These are phyloP conservation scores for Fragaria nilgerrensis DNA, from an alignment of 306 rosid species.

Conservation along the genomic window DNA sequence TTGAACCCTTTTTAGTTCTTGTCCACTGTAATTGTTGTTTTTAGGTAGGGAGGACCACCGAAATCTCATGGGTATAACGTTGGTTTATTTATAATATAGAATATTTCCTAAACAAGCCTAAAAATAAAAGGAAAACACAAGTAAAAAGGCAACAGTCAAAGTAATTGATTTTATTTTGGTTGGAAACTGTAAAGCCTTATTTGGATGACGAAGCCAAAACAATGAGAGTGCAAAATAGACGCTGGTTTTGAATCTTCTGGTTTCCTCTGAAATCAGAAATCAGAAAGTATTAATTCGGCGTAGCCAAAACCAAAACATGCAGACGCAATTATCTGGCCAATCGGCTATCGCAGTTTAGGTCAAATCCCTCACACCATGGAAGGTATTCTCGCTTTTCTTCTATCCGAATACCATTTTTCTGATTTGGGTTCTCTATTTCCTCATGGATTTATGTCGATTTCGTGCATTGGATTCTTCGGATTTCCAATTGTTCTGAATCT, in stretches of 20 bases:
- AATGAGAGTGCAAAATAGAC: too few species aligned
- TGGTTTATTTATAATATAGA: too few species aligned
- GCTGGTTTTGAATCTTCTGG: not conserved
- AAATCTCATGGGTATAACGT: too few species aligned
- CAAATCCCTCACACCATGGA: slow-evolving; percentile 58
- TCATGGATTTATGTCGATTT: slow-evolving; percentile 26
- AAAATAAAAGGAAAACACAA: too few species aligned
- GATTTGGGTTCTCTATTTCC: slow-evolving; percentile 41
- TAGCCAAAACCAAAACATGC: slow-evolving; percentile 27
- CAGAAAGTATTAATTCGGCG: slow-evolving; percentile 22
- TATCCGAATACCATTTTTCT: slow-evolving; percentile 15
- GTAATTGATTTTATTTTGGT: too few species aligned
- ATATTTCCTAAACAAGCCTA: too few species aligned
- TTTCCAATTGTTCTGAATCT: slow-evolving; percentile 16
- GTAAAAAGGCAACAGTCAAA: too few species aligned
- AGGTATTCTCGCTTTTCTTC: slow-evolving; percentile 46
- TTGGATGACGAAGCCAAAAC: too few species aligned
- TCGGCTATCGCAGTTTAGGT: slow-evolving; percentile 42
- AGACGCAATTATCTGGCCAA: slow-evolving; percentile 22
- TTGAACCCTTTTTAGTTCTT: too few species aligned
- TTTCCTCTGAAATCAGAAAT: slow-evolving; percentile 22
- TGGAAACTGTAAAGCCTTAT: too few species aligned
- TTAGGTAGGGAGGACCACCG: too few species aligned
- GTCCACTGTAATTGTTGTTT: too few species aligned
- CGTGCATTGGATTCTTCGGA: slow-evolving; percentile 29